Conservation (phyloP, 163 green algal genomes). For the Scenedesmus sp. region DNA sequence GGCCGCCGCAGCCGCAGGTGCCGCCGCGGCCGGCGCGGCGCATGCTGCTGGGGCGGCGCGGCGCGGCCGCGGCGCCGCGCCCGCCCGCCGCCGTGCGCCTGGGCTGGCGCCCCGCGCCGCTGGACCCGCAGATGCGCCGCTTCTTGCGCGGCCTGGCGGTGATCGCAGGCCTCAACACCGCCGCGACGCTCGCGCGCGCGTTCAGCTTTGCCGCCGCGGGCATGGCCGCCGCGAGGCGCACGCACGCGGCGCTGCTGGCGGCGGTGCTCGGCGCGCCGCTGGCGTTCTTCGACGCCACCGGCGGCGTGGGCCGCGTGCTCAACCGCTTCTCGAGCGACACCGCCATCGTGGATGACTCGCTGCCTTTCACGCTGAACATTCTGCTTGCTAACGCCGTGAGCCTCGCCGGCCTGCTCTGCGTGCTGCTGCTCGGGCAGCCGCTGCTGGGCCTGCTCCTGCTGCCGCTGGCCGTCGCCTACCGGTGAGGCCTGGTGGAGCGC, state of each 20-base stretch:
- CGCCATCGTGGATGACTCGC: constrained; percentile 81
- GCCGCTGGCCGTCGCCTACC: constrained; percentile 68
- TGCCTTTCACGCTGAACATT: constrained; percentile 93
- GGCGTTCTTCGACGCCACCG: constrained; percentile 83
- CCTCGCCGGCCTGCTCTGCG: constrained; percentile 65
- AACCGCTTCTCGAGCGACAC: constrained; percentile 82
- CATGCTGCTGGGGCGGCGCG: background rate
- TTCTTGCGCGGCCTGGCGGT: constrained; percentile 34
- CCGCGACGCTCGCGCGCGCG: constrained; percentile 77
- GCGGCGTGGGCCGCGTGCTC: constrained; percentile 77
- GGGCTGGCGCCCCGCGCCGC: constrained; percentile 10
- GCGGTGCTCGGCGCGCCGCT: constrained; percentile 70
- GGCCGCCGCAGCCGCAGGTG: constrained; percentile 6
- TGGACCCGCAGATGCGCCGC: constrained; percentile 6
- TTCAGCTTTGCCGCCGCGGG: constrained; percentile 85
- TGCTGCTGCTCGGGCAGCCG: constrained; percentile 72
- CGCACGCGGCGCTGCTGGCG: constrained; percentile 72
- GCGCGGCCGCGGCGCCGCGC: background rate
- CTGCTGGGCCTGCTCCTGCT: constrained; percentile 64
- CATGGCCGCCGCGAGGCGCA: constrained; percentile 59
- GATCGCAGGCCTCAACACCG: constrained; percentile 55
- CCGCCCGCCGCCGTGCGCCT: background rate
- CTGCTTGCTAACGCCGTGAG: constrained; percentile 72
- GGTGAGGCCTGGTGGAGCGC: constrained; percentile 18
- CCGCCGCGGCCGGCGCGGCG: background rate